These are phyloP conservation scores for Lachancea mirantina DNA, from an alignment of 805 yeast species.

Conservation along the genomic window DNA sequence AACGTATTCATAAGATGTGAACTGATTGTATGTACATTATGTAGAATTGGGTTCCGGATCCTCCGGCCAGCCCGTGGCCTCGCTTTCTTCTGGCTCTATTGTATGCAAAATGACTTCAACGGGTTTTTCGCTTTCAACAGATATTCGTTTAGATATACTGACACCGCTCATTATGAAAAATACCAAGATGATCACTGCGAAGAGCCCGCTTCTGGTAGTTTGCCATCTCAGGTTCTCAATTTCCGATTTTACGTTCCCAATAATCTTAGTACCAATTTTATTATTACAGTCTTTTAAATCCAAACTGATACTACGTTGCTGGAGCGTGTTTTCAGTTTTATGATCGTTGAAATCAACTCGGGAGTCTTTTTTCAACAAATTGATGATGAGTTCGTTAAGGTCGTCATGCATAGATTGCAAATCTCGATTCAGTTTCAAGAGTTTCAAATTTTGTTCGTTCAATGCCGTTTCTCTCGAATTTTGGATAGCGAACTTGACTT, in stretches of 20 bases:
- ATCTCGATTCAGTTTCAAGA: conserved; percentile 64
- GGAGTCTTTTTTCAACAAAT: conserved; percentile 62
- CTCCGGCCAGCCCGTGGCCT: too few species aligned
- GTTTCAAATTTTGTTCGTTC: conserved; percentile 56
- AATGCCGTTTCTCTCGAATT: conserved; percentile 63
- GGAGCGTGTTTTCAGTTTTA: conserved; percentile 72
- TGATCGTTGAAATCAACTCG: conserved; percentile 83
- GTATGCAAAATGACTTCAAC: conserved; percentile 32
- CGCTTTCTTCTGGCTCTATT: conserved; percentile 29
- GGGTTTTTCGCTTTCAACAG: conserved; percentile 29
- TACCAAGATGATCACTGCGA: conserved; percentile 63
- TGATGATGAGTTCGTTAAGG: conserved; percentile 51
- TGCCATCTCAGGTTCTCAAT: conserved; percentile 91
- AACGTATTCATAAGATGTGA: conserved; percentile 56
- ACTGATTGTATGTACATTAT: conserved; percentile 1
- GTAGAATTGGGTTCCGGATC: conserved; percentile 3
- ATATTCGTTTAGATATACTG: conserved; percentile 33
- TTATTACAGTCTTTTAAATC: conserved; percentile 77
- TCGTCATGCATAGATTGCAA: conserved; percentile 71
- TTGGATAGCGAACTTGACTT: conserved; percentile 69
- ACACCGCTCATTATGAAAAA: conserved; percentile 53
- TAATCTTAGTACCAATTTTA: conserved; percentile 73
- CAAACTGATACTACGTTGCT: conserved; percentile 59
- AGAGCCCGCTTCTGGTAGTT: conserved; percentile 78
- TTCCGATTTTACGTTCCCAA: conserved; percentile 75